phyloP scores from a whole-genome alignment of 192 early-diverging fungal genomes.

The Umbelopsis sp. region DNA sequence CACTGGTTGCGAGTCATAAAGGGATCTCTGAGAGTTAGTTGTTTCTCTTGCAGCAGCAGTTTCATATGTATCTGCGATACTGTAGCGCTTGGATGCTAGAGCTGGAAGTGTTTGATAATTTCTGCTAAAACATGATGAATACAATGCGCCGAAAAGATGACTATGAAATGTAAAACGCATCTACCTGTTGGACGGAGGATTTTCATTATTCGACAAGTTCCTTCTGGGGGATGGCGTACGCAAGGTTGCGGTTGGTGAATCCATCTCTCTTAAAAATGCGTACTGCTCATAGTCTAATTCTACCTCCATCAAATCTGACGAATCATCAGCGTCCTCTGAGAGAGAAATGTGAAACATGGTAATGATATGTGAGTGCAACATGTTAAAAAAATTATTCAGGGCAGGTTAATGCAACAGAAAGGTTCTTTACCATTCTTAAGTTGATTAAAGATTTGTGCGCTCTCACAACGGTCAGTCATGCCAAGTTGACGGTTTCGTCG shows the following conservation, averaged over 20 bases:
- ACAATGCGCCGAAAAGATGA: neutral
- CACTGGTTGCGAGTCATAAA: neutral
- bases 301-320: conserved; percentile 12
- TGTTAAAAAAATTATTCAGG: neutral
- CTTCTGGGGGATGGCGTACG: neutral
- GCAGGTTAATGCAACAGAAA: neutral
- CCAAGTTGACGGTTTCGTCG: neutral
- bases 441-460: conserved; percentile 17
- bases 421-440: neutral
- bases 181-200: neutral
- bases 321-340: conserved; percentile 2
- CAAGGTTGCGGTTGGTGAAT: neutral
- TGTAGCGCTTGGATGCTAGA: conserved; percentile 6
- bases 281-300: conserved; percentile 13
- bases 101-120: neutral
- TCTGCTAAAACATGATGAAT: neutral
- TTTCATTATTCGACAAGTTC: neutral
- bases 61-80: neutral
- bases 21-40: neutral
- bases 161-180: neutral
- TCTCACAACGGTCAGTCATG: conserved; percentile 2
- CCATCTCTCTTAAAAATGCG: neutral
- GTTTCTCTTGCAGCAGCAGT: neutral
- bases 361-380: no score
- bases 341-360: neutral